Percentiles rank a stretch among this genome's conserved stretches.
These are phyloP conservation scores for Parasitella parasitica DNA, from an alignment of 371 early-diverging fungal species.

Conservation along the genomic window DNA sequence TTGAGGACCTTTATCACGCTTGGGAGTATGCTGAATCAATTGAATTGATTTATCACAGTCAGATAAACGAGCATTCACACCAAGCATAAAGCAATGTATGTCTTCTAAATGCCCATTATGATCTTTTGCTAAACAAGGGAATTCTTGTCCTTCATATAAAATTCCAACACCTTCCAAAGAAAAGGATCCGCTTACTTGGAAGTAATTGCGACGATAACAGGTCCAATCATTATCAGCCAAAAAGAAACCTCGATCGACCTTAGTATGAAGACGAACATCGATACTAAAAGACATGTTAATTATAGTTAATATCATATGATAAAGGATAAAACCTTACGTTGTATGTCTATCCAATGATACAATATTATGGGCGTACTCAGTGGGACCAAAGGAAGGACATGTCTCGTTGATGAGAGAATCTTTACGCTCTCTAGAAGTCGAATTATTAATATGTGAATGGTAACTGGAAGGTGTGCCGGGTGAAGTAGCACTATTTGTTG, in stretches of 20 bases:
- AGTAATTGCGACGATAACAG: slow-evolving; percentile 92
- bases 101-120: slow-evolving; percentile 23
- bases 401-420: slow-evolving; percentile 14
- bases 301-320: not conserved
- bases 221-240: slow-evolving; percentile 84
- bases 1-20: slow-evolving; percentile 91
- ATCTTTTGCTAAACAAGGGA: slow-evolving; percentile 58
- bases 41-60: slow-evolving; percentile 65
- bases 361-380: slow-evolving; percentile 26
- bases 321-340: slow-evolving; percentile 9
- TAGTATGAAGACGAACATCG: slow-evolving; percentile 55
- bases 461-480: slow-evolving; percentile 4
- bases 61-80: slow-evolving; percentile 61
- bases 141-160: slow-evolving; percentile 47
- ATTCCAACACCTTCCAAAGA: slow-evolving; percentile 49
- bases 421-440: slow-evolving; percentile 3
- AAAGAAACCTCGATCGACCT: slow-evolving; percentile 80
- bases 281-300: slow-evolving; percentile 12
- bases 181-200: slow-evolving; percentile 79
- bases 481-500: not conserved
- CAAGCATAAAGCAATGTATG: slow-evolving; percentile 61
- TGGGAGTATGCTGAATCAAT: slow-evolving; percentile 90
- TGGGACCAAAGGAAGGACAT: slow-evolving; percentile 28
- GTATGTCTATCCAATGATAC: slow-evolving; percentile 26
- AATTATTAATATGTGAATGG: slow-evolving; percentile 1